Percentiles rank a stretch among this genome's conserved stretches.
These are phyloP conservation scores for Amanita pallidorosea DNA, from an alignment of 768 basidiomycete genomes.

Conservation along the genomic window DNA sequence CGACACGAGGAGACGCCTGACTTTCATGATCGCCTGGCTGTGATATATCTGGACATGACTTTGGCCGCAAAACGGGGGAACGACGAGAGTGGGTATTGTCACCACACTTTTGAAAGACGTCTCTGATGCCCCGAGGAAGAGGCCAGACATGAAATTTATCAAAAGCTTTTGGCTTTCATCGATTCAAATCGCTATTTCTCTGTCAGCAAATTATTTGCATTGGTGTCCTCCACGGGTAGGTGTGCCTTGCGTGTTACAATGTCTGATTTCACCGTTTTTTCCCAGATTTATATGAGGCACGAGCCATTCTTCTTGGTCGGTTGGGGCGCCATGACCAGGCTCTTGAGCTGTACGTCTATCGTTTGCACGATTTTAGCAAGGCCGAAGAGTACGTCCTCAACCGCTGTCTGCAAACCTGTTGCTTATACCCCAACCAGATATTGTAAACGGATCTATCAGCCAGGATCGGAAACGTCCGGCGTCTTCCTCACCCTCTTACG, in stretches of 20 bases:
- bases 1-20: conserved; percentile 51
- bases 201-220: conserved; percentile 69
- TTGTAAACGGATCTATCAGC: conserved; percentile 73
- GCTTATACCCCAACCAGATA: conserved; percentile 44
- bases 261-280: neutral
- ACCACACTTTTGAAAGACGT: neutral
- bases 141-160: conserved; percentile 38
- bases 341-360: conserved; percentile 90
- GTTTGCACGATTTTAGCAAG: conserved; percentile 69
- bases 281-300: conserved; percentile 79
- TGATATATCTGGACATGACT: conserved; percentile 72
- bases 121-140: conserved; percentile 22
- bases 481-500: conserved; percentile 82
- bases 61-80: conserved; percentile 43
- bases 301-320: conserved; percentile 83
- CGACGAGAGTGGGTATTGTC: conserved; percentile 33
- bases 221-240: conserved; percentile 75
- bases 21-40: conserved; percentile 86
- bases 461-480: conserved; percentile 38
- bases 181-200: conserved; percentile 58
- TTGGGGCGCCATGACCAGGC: conserved; percentile 90
- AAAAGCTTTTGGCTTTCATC: conserved; percentile 72
- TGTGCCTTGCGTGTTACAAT: neutral
- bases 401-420: neutral
- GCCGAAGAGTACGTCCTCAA: conserved; percentile 57